These are phyloP conservation scores for Sporothrix pallida DNA, from an alignment of 2,329 filamentous ascomycete species.

Conservation along the genomic window DNA sequence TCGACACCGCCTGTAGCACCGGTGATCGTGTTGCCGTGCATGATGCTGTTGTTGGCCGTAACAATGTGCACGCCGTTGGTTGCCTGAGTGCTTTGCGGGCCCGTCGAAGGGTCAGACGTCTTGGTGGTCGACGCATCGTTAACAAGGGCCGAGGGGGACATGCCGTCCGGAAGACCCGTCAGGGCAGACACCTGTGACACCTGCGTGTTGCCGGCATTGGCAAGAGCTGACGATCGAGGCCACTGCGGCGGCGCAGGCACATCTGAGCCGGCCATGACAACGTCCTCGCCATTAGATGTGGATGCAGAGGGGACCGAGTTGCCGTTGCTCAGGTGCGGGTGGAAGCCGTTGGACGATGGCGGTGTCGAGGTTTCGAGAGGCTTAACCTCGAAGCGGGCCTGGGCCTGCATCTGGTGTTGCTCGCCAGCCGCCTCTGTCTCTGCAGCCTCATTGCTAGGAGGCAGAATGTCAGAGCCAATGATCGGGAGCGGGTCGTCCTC, in stretches of 20 bases:
- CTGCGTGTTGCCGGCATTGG: conserved; percentile 57
- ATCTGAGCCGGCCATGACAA: conserved; percentile 66
- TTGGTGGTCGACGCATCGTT: conserved; percentile 97
- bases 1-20: conserved; percentile 37
- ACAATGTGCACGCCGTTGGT: conserved; percentile 68
- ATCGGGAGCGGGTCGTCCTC: conserved; percentile 23
- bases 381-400: conserved; percentile 61
- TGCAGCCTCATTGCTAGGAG: not conserved
- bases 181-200: conserved; percentile 69
- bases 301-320: conserved; percentile 54
- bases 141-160: conserved; percentile 63
- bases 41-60: not conserved
- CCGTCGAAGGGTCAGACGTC: conserved; percentile 75
- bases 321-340: conserved; percentile 61
- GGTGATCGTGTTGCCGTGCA: not conserved
- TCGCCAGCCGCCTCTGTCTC: conserved; percentile 47
- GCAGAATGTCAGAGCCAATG: conserved; percentile 35
- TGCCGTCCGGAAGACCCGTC: conserved; percentile 61
- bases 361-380: conserved; percentile 27
- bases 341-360: conserved; percentile 61
- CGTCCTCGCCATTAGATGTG: conserved; percentile 55
- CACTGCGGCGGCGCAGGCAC: conserved; percentile 50
- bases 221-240: conserved; percentile 45
- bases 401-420: conserved; percentile 34
- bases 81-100: conserved; percentile 69